These are phyloP conservation scores for Termitomyces sp. DNA, from an alignment of 768 basidiomycete genomes.

Conservation along the genomic window DNA sequence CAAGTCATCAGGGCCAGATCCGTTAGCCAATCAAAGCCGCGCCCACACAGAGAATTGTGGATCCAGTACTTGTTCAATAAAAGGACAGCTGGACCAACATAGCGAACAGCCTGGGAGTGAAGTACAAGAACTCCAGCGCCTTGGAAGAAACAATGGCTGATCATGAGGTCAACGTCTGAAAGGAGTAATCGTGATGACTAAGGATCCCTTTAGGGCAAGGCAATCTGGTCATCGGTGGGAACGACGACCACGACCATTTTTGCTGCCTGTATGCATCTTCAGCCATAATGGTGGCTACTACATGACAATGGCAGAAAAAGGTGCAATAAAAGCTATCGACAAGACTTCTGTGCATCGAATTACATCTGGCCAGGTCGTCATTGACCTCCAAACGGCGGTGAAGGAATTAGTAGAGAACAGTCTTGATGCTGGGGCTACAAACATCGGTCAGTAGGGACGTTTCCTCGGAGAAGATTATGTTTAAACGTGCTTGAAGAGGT, in stretches of 20 bases:
- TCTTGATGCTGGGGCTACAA: conserved; percentile 87
- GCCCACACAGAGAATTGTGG: not conserved
- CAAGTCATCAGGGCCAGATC: not conserved
- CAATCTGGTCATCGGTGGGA: not conserved
- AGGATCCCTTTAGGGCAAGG: not conserved
- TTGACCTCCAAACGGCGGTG: conserved; percentile 89
- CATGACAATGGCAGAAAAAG: conserved; percentile 1
- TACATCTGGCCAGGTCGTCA: conserved; percentile 92
- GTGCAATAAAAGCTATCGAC: conserved; percentile 61
- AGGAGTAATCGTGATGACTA: not conserved
- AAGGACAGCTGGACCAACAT: not conserved
- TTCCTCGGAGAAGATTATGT: not conserved
- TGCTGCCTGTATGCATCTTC: not conserved
- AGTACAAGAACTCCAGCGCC: too few species aligned
- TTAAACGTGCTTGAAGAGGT: conserved; percentile 55
- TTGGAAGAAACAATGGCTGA: not conserved
- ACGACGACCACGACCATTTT: not conserved
- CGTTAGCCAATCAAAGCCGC: not conserved
- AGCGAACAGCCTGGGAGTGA: too few species aligned
- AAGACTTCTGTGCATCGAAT: conserved; percentile 77
- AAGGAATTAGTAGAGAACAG: conserved; percentile 95
- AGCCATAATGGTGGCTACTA: not conserved
- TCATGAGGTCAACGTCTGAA: too few species aligned
- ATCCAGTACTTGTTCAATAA: not conserved
- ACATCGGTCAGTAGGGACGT: conserved; percentile 56